Evolutionary conservation across 352 stramenopile genomes (phyloP), one percentile per base, ranked within the genome.

Genomic region (Phytophthora sansomeana): DNA sequence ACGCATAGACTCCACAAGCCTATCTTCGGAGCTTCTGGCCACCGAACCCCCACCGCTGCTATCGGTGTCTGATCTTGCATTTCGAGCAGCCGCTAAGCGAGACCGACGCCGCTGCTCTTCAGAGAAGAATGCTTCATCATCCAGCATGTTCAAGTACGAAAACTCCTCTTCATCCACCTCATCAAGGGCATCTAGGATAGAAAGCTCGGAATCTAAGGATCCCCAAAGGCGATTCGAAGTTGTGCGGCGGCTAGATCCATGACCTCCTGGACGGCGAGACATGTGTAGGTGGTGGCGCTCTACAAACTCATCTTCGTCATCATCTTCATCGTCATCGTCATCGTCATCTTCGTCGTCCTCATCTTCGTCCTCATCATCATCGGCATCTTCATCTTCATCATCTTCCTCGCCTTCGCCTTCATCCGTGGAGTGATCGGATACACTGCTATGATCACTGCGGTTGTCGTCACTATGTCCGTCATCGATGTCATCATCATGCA

Each of bases 161-260:
- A 91, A 95, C 33, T 95, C 84, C 13, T 95, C 83, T 75, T 95
- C 86, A 43, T 95, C 84, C 11, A 91, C 84, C 67, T 95, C 86
- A 48, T 95, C 86, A 21, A 90, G 69, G 8, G 78, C 86, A 69
- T 95, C 86, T n/a, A 90, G 61, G 19, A 83, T 77, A 8, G 82
- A 87, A 44, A 90, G 60, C 43, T 93, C 88, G 2, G 76, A 78
- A 29, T 93, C 86, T 5, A 94, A 56, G n/a, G 85, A 81, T 28
- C 84, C 83, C 85, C 85, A 94, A 6, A 86, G 58, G 19, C 81
- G 84, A 58, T 67, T 84, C 1, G 70, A 75, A 50, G 66, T 41
- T 30, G 71, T 51, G 42, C 80, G 74, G 28, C 78, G 72, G 49
- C 43, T 79, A 7, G 67, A 67, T 41, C 51, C 72, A 33, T 67